These are phyloP conservation scores for Chytridium lagenaria DNA, from an alignment of 371 early-diverging fungal species.

Conservation along the genomic window DNA sequence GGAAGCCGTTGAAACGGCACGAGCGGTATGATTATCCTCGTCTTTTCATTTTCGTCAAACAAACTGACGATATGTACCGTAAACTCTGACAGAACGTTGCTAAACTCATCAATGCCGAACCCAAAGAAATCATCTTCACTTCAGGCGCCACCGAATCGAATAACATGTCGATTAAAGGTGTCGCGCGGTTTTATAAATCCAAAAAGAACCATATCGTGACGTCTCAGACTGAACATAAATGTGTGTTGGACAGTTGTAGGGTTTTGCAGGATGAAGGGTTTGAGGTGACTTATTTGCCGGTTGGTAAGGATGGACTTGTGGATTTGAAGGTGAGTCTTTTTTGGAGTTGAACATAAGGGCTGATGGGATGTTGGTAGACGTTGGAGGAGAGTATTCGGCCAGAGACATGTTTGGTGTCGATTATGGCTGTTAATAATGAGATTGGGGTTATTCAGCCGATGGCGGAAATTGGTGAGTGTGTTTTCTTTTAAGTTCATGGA, in stretches of 20 bases:
- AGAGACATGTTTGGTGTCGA: slow-evolving; percentile 90
- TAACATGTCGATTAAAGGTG: slow-evolving; percentile 97
- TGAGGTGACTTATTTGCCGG: slow-evolving; percentile 98
- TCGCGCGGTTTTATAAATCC: slow-evolving; percentile 93
- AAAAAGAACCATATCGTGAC: slow-evolving; percentile 99
- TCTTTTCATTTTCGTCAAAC: too few species aligned
- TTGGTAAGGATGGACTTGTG: slow-evolving; percentile 86
- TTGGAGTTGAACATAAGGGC: neutral
- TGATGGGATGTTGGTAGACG: neutral
- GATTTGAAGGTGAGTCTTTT: slow-evolving; percentile 51
- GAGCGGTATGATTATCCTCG: slow-evolving; percentile 65
- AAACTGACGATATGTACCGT: too few species aligned
- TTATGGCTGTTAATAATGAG: slow-evolving; percentile 99
- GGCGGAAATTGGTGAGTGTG: slow-evolving; percentile 91
- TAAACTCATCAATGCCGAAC: slow-evolving; percentile 90
- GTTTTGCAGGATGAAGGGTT: slow-evolving; percentile 97
- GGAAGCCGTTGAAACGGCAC: slow-evolving; percentile 90
- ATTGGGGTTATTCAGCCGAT: slow-evolving; percentile 99
- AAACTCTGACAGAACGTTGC: slow-evolving; percentile 78
- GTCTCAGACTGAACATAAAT: slow-evolving; percentile 99
- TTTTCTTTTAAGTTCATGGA: too few species aligned
- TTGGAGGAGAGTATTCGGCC: slow-evolving; percentile 90
- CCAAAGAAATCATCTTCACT: slow-evolving; percentile 99
- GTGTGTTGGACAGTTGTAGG: slow-evolving; percentile 99
- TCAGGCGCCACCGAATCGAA: slow-evolving; percentile 99